A percentile compares a stretch with the other conserved stretches of the same genome.
Conservation (phyloP, 192 early-diverging fungal species). For the Haplosporangium gracile region DNA sequence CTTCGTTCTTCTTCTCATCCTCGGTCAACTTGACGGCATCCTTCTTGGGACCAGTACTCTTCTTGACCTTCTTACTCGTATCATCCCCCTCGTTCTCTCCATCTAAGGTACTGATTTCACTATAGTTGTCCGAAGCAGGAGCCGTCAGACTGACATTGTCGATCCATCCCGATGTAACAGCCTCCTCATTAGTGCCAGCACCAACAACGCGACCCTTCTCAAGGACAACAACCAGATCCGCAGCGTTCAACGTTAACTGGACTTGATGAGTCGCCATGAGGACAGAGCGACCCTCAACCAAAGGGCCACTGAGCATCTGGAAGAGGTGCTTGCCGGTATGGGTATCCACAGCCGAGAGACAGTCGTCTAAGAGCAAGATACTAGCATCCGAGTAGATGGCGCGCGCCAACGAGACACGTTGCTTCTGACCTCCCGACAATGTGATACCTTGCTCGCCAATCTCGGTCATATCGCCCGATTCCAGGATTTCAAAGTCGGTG, state of each 20-base stretch:
- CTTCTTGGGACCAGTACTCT: conserved; percentile 48
- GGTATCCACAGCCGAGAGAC: conserved; percentile 94
- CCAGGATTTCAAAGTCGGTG: conserved; percentile 87
- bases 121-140: conserved; percentile 30
- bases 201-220: conserved; percentile 69
- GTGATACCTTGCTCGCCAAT: conserved; percentile 92
- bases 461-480: conserved; percentile 91
- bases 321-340: conserved; percentile 92
- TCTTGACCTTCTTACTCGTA: conserved; percentile 50
- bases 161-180: conserved; percentile 59
- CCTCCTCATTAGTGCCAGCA: conserved; percentile 63
- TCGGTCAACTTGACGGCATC: conserved; percentile 72
- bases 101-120: conserved; percentile 44
- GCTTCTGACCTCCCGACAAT: conserved; percentile 91
- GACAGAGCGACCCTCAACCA: conserved; percentile 82
- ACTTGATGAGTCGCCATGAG: conserved; percentile 95
- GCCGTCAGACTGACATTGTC: conserved; percentile 48
- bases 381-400: conserved; percentile 82
- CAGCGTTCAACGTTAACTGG: conserved; percentile 69
- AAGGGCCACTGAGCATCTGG: conserved; percentile 77
- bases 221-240: conserved; percentile 72
- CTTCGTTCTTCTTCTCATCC: conserved; percentile 89
- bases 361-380: conserved; percentile 87
- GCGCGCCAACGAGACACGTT: conserved; percentile 85
- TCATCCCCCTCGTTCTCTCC: conserved; percentile 59